Evolutionary conservation across 257 asterid genomes (phyloP).

Genomic region (Haberlea rhodopensis): DNA sequence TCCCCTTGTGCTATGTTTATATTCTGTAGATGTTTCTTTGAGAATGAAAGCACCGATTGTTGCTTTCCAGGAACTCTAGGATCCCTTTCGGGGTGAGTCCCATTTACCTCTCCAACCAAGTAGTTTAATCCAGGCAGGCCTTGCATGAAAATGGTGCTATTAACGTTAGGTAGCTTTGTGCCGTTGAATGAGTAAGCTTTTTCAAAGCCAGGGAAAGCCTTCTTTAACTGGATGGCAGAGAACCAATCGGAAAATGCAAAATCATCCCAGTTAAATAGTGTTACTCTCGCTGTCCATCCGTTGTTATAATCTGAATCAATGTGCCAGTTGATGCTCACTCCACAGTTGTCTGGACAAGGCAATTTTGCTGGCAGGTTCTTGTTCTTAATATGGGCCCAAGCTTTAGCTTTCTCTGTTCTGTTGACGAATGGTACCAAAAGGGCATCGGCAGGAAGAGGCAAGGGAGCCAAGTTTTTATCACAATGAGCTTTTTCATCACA

Average conservation of each 20-base stretch:
- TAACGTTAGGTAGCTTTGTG: conserved; percentile 36
- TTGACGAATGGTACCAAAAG: conserved; percentile 71
- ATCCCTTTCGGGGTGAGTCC: conserved; percentile 62
- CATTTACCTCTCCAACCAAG: conserved; percentile 71
- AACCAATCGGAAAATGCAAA: conserved; percentile 65
- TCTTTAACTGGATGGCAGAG: conserved; percentile 61
- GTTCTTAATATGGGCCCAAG: conserved; percentile 52
- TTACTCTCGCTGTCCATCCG: conserved; percentile 89
- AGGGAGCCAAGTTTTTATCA: conserved; percentile 33
- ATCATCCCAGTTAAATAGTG: conserved; percentile 84
- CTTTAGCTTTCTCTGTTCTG: conserved; percentile 57
- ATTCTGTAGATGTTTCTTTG: conserved; percentile 41
- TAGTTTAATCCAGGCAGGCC: conserved; percentile 80
- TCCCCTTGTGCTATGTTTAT: conserved; percentile 54
- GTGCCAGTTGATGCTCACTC: conserved; percentile 93
- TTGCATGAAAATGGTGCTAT: conserved; percentile 70
- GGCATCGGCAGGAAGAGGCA: conserved; percentile 66
- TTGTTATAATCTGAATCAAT: conserved; percentile 64
- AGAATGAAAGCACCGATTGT: conserved; percentile 75
- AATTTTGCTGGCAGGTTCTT: conserved; percentile 38
- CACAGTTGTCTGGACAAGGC: conserved; percentile 95
- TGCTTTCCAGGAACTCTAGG: conserved; percentile 88
- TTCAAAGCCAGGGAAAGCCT: conserved; percentile 54
- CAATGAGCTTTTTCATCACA: conserved; percentile 46
- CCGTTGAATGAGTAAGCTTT: conserved; percentile 81